Evolutionary conservation across 2,329 filamentous ascomycete species (phyloP).

Genomic region (Ophiostoma quercus): DNA sequence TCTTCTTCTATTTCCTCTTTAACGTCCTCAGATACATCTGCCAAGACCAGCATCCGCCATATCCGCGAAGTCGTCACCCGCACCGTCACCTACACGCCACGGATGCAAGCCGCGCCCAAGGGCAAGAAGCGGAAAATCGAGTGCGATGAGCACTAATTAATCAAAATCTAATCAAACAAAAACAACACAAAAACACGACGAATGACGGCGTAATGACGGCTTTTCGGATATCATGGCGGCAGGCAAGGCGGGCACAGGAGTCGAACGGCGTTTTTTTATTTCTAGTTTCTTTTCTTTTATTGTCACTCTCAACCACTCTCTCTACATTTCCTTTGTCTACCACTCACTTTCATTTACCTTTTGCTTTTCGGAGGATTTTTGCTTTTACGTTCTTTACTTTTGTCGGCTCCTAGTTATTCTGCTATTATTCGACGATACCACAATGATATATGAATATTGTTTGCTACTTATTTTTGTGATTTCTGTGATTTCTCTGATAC

Average conservation of each 20-base stretch:
- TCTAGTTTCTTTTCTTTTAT: not conserved
- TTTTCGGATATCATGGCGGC: not conserved
- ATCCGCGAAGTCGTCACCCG: constrained; percentile 90
- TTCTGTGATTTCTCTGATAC: not conserved
- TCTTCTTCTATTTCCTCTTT: not conserved
- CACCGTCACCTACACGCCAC: constrained; percentile 79
- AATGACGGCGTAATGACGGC: constrained; percentile 7
- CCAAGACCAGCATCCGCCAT: constrained; percentile 58
- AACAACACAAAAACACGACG: not conserved
- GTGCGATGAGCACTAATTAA: constrained; percentile 28
- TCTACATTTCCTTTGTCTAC: not conserved
- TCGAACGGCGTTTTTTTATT: not conserved
- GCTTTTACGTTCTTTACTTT: not conserved
- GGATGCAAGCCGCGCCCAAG: constrained; percentile 83
- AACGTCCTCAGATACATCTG: not conserved
- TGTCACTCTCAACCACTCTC: not conserved
- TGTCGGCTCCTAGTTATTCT: not conserved
- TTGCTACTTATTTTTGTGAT: not conserved
- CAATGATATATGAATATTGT: not conserved
- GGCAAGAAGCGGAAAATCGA: constrained; percentile 80
- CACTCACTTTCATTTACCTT: not conserved
- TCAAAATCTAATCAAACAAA: not conserved
- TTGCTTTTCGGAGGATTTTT: not conserved
- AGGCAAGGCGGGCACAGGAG: not conserved
- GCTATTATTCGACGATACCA: constrained; percentile 11